phyloP scores from a whole-genome alignment of 2,329 filamentous ascomycete species.

The Monosporascus sp. region DNA sequence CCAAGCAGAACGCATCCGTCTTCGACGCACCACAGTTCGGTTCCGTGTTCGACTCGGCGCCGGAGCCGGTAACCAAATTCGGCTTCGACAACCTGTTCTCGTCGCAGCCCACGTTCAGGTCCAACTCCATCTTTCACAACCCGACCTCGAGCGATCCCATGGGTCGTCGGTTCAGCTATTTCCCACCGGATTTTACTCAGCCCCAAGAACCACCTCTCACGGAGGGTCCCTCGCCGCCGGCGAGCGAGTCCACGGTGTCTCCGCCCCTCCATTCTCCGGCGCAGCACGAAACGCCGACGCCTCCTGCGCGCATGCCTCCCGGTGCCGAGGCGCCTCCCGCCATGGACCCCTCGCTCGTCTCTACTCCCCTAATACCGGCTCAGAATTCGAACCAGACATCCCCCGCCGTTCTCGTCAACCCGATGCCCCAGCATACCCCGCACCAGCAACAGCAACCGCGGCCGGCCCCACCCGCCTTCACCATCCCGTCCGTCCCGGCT shows the following conservation, averaged over 20 bases:
- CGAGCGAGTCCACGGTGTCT: conserved; percentile 22
- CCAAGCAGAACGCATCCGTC: conserved; percentile 27
- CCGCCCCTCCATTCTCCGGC: conserved; percentile 24
- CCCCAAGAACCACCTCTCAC: conserved; percentile 25
- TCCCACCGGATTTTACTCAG: conserved; percentile 51
- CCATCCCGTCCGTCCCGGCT: conserved; percentile 33
- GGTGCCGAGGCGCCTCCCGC: conserved; percentile 16
- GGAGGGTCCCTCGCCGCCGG: conserved; percentile 24
- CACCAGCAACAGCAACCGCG: conserved; percentile 12
- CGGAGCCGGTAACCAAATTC: conserved; percentile 47
- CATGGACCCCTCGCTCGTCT: conserved; percentile 21
- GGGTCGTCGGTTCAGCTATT: conserved; percentile 58
- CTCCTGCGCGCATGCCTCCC: conserved; percentile 22
- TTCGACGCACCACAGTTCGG: conserved; percentile 53
- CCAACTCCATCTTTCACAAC: conserved; percentile 61
- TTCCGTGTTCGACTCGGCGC: conserved; percentile 51
- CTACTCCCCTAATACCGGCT: conserved; percentile 18
- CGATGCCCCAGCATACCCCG: conserved; percentile 9
- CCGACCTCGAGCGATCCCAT: conserved; percentile 48
- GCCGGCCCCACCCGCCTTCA: conserved; percentile 30
- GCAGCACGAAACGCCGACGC: conserved; percentile 17
- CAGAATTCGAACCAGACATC: conserved; percentile 16
- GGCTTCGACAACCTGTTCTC: conserved; percentile 37
- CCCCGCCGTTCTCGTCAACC: conserved; percentile 14
- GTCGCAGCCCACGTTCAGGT: conserved; percentile 54